phyloP scores from a whole-genome alignment of 192 early-diverging fungal species.

The Coemansia sp. region DNA sequence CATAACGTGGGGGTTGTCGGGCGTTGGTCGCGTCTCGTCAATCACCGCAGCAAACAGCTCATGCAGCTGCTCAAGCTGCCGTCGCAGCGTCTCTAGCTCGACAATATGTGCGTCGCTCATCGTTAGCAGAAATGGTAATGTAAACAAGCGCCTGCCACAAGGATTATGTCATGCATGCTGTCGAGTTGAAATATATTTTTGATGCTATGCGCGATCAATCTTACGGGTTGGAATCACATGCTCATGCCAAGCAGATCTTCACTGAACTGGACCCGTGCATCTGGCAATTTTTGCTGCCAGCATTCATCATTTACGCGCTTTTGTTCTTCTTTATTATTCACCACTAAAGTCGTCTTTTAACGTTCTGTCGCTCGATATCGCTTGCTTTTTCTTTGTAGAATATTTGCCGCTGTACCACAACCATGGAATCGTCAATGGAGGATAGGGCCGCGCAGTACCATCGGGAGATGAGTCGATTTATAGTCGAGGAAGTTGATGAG shows the following conservation, averaged over 20 bases:
- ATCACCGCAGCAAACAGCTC: conserved; percentile 48
- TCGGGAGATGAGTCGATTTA: conserved; percentile 54
- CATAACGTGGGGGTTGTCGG: conserved; percentile 39
- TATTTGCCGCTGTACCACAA: conserved; percentile 1
- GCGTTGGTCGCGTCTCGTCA: conserved; percentile 48
- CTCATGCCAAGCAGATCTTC: not conserved
- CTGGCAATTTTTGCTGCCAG: too few relatives aligned
- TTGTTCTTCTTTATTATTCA: not conserved
- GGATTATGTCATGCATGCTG: not conserved
- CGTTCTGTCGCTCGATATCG: not conserved
- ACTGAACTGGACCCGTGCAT: not conserved
- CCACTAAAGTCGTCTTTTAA: not conserved
- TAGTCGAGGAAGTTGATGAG: conserved; percentile 43
- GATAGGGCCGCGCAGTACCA: conserved; percentile 48
- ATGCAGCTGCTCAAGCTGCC: conserved; percentile 55
- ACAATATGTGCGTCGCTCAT: conserved; percentile 34
- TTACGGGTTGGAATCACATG: conserved; percentile 14
- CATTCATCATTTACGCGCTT: not conserved
- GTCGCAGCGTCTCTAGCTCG: conserved; percentile 54
- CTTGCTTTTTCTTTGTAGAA: not conserved
- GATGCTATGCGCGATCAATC: not conserved
- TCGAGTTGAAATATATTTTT: not conserved
- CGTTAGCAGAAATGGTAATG: not conserved
- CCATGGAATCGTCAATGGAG: conserved; percentile 35
- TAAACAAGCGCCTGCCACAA: not conserved